These are phyloP conservation scores for Barnettozyma wickerhamii DNA, from an alignment of 805 yeast species.

Conservation along the genomic window DNA sequence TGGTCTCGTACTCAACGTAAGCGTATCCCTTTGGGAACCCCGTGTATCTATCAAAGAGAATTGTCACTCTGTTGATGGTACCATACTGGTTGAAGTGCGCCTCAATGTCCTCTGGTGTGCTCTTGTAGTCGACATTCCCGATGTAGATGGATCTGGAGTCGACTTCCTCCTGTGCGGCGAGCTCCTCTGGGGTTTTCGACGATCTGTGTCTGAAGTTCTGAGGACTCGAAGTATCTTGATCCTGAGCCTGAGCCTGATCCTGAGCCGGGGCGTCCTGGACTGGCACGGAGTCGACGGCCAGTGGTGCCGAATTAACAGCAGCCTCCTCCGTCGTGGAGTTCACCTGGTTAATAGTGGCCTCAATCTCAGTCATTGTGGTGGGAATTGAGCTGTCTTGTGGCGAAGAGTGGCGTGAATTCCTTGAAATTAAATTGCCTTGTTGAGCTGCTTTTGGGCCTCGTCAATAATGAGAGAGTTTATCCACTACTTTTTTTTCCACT, in stretches of 20 bases:
- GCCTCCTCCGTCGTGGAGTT: too few species aligned
- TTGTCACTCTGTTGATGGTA: slow-evolving; percentile 46
- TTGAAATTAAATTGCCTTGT: too few species aligned
- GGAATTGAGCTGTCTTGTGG: too few species aligned
- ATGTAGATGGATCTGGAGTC: slow-evolving; percentile 53
- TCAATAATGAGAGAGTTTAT: too few species aligned
- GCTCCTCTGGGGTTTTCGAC: slow-evolving; percentile 26
- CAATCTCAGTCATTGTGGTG: too few species aligned
- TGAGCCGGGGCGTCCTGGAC: too few species aligned
- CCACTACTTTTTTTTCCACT: neutral
- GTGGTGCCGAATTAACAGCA: too few species aligned
- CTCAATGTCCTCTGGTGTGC: slow-evolving; percentile 50
- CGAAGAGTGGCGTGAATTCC: too few species aligned
- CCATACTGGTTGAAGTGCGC: slow-evolving; percentile 42
- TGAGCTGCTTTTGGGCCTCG: too few species aligned
- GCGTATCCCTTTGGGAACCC: slow-evolving; percentile 58
- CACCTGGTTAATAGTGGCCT: too few species aligned
- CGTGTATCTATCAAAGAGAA: slow-evolving; percentile 40
- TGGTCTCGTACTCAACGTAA: slow-evolving; percentile 50
- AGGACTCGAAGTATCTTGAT: neutral
- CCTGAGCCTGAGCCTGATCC: neutral
- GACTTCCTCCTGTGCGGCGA: slow-evolving; percentile 35
- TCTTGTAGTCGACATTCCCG: slow-evolving; percentile 44
- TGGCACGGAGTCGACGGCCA: too few species aligned
- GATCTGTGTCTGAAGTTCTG: slow-evolving; percentile 1